Evolutionary conservation across 2,329 filamentous ascomycete species (phyloP), one percentile per base, ranked within the genome.

Genomic region (Amesomyces nigricolor): DNA sequence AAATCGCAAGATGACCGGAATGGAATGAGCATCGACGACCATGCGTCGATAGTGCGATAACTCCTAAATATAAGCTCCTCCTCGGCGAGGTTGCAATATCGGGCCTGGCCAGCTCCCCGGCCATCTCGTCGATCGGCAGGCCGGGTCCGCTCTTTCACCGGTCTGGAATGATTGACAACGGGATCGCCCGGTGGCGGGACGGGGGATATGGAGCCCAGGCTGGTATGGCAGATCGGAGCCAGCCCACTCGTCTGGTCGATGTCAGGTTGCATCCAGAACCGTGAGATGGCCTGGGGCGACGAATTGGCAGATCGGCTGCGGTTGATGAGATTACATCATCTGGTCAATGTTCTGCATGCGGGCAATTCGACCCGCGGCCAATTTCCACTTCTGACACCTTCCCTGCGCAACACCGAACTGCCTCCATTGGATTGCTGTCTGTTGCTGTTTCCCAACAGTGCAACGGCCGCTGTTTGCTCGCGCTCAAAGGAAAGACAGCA

Each of bases 311-410:
- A 46, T 26, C 19, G 29, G 8, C 13, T 26, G 10, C 30, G 11
- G 32, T 35, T 13, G 49, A 13, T 47, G 22, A 50, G 4, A 56
- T 51, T 56, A 47, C 43, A 51, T 51, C 48, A 51, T 51, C 22
- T 26, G 47, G 32, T 16, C 40, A 19, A 22, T 47, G 19, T 40
- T 45, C 29, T 13, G 10, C 16, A n/a, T 38, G 46, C 14, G 43
- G 47, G 46, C 40, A 55, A 51, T 55, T 26, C 10, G 47, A 55
- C 35, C 47, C 53, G 38, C 26, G 4, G 5, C 37, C 17, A 51
- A 56, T 56, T 47, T 51, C 53, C 53, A 46, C 46, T 39, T 8
- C 32, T 40, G 29, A 39, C 16, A 50, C 30, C 11, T 19, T 10
- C 29, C 51, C 37, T 47, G 11, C 37, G 51, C 37, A 53, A 35